phyloP scores from a whole-genome alignment of 768 basidiomycete species.

The Trametes cubensis region DNA sequence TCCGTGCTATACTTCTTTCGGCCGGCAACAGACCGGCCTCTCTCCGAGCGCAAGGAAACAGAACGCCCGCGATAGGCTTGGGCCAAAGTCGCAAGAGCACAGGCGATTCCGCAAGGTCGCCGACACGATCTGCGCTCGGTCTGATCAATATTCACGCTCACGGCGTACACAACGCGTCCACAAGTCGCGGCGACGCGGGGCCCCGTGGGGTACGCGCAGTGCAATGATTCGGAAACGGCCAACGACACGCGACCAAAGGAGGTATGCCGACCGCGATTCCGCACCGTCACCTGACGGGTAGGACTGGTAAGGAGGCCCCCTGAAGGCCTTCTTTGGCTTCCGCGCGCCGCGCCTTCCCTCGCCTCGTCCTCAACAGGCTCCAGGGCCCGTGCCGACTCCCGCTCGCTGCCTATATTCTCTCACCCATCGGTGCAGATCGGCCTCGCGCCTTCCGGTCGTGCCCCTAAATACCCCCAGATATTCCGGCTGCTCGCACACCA shows the following conservation, averaged over 20 bases:
- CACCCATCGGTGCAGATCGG: constrained; percentile 22
- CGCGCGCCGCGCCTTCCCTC: constrained; percentile 1
- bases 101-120: neutral
- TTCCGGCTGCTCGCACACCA: constrained; percentile 1
- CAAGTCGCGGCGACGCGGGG: neutral
- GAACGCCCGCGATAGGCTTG: neutral
- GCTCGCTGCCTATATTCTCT: constrained; percentile 5
- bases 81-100: neutral
- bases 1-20: constrained; percentile 9
- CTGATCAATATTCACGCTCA: neutral
- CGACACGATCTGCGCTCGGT: too few species aligned
- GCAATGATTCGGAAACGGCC: neutral
- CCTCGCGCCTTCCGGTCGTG: neutral
- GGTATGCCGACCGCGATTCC: constrained; percentile 3
- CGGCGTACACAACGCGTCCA: neutral
- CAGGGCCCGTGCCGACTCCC: constrained; percentile 18
- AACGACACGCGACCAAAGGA: constrained; percentile 9
- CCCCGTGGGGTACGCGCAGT: neutral
- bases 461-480: constrained; percentile 21
- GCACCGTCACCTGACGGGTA: constrained; percentile 13
- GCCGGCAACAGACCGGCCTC: neutral
- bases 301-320: neutral
- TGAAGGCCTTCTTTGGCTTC: neutral
- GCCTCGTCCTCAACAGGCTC: constrained; percentile 2
- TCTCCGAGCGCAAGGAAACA: neutral